Base-by-base conservation (phyloP, 768 basidiomycete species). In the Thelephora aurantiotincta region DNA sequence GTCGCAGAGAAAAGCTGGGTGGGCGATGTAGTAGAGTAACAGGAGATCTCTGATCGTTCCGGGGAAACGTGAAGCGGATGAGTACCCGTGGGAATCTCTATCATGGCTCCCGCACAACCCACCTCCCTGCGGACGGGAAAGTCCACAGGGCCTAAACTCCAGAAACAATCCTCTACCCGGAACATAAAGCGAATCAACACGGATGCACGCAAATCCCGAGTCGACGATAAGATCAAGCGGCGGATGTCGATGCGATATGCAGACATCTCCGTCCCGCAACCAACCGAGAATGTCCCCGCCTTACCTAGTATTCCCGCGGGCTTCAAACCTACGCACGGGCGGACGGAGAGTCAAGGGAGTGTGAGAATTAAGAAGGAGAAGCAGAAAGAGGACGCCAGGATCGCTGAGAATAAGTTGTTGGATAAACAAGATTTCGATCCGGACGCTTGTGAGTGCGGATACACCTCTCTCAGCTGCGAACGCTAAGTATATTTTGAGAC, bases 211-310 rank as follows among this genome's bases (percentile, higher is more conserved):
- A 71, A 71, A 56, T 68, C 71, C 26, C 64, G 68, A 11, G 71
- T 76, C 18, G 73, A 91, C 62, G 93, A 93, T 73, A 90, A 86
- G 68, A 91, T 96, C 65, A 91, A 90, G 75, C 90, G 90, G 65
- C 84, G 93, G 58, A 83, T 96, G 80, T 92, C 91, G 13, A 86
- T 82, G 75, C 80, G 92, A 60, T 96, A 87, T 74, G 88, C 84
- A 35, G 85, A 87, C 54, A 82, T 88, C 47, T 82, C 82, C 1
- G 67, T 73, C n/a, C 84, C 82, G 5, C 80, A 77, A 2, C 72
- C 76, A 44, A 60, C 69, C 11, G 59, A 62, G 7, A 63, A 60
- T 36, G 59, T 79, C 2, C 81, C 86, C 3, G 64, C 76, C 1
- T 63, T 82, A 14, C 82, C 82, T 2, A 64, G 72, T 0, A 53